Evolutionary conservation across 306 rosid species (phyloP).

Genomic region (Prunus mira): DNA sequence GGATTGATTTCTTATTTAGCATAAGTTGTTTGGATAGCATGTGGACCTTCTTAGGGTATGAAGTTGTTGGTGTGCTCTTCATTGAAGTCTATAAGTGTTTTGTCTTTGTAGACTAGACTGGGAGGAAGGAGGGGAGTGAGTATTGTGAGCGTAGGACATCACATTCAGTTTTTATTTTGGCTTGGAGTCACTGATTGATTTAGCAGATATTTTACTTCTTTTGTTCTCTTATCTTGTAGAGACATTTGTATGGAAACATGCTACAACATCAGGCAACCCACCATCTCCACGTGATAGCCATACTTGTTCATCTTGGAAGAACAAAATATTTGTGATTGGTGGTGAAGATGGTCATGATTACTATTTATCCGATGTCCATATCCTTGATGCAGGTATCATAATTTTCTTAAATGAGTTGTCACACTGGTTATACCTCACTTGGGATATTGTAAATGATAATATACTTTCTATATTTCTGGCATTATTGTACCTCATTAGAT

Average conservation of each 20-base stretch:
- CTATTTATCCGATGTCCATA: slow-evolving; percentile 91
- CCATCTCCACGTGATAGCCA: slow-evolving; percentile 99
- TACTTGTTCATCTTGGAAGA: slow-evolving; percentile 89
- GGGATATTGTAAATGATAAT: slow-evolving; percentile 4
- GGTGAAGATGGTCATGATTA: slow-evolving; percentile 91
- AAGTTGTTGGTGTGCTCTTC: neutral
- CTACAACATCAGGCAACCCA: slow-evolving; percentile 72
- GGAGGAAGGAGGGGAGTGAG: neutral
- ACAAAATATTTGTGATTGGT: slow-evolving; percentile 77
- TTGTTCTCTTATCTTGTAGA: slow-evolving; percentile 46
- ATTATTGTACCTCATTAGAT: slow-evolving; percentile 49
- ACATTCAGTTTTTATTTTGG: neutral
- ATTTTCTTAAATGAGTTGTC: slow-evolving; percentile 4
- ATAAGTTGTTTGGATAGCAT: neutral
- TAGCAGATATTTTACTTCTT: neutral
- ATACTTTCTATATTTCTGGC: slow-evolving; percentile 26
- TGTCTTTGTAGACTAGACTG: neutral
- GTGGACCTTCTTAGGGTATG: neutral
- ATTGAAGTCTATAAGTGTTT: neutral
- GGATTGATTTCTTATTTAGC: neutral
- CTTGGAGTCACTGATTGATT: neutral
- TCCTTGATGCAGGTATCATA: slow-evolving; percentile 80
- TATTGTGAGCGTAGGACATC: neutral
- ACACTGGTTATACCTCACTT: neutral
- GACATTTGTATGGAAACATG: slow-evolving; percentile 86